These are phyloP conservation scores for Zygoascus flipseniorum DNA, from an alignment of 805 yeast genomes.

Conservation along the genomic window DNA sequence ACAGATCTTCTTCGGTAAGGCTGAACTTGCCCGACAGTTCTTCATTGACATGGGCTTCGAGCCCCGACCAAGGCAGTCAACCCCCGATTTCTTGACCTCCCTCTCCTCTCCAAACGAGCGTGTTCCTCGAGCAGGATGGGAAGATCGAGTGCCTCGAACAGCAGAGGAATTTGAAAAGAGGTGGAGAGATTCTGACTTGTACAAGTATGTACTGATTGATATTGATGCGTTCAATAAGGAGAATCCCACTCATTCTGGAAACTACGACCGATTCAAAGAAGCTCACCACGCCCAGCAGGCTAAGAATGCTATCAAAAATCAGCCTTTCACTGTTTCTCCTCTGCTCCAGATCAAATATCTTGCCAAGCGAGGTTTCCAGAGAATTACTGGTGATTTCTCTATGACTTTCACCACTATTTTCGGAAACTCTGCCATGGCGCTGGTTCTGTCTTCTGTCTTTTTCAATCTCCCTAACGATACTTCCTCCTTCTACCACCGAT, in stretches of 20 bases:
- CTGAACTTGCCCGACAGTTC: slow-evolving; percentile 38
- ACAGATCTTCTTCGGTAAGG: slow-evolving; percentile 46
- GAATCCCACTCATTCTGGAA: slow-evolving; percentile 20
- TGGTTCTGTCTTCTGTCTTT: slow-evolving; percentile 50
- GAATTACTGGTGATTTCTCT: slow-evolving; percentile 43
- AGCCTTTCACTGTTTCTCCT: slow-evolving; percentile 36
- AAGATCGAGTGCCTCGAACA: slow-evolving; percentile 44
- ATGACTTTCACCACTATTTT: slow-evolving; percentile 35
- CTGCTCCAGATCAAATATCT: slow-evolving; percentile 41
- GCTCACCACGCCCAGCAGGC: slow-evolving; percentile 26
- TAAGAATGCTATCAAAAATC: slow-evolving; percentile 26
- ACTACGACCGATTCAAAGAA: slow-evolving; percentile 19
- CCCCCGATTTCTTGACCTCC: slow-evolving; percentile 51
- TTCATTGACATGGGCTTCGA: slow-evolving; percentile 48
- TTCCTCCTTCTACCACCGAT: slow-evolving; percentile 45
- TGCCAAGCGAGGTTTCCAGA: slow-evolving; percentile 42
- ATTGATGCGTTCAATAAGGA: slow-evolving; percentile 32
- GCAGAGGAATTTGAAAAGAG: slow-evolving; percentile 43
- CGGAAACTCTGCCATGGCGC: slow-evolving; percentile 44
- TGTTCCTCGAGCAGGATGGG: slow-evolving; percentile 34
- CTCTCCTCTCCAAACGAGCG: slow-evolving; percentile 48
- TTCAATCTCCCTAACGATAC: slow-evolving; percentile 42
- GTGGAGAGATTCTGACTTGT: slow-evolving; percentile 42
- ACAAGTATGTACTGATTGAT: slow-evolving; percentile 31
- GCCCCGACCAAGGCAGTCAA: slow-evolving; percentile 50